Percentiles rank a stretch among this genome's conserved stretches.
These are phyloP conservation scores for Scorias spongiosa DNA, from an alignment of 2,329 filamentous ascomycete species.

Conservation along the genomic window DNA sequence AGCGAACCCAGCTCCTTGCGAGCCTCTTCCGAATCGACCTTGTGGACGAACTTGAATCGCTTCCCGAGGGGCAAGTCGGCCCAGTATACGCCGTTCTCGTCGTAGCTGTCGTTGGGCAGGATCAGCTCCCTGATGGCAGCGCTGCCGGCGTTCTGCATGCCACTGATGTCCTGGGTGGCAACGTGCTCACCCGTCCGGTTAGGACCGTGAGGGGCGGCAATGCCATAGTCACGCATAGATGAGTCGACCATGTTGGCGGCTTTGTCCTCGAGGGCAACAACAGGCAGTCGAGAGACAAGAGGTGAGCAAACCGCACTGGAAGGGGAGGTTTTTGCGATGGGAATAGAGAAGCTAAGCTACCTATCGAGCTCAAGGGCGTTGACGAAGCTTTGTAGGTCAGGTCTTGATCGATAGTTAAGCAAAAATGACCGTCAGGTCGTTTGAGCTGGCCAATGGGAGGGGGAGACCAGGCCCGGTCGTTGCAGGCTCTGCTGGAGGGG, in stretches of 20 bases:
- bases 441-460: neutral
- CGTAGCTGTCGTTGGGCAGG: slow-evolving; percentile 79
- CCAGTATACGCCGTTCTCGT: slow-evolving; percentile 75
- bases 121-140: slow-evolving; percentile 63
- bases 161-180: slow-evolving; percentile 25
- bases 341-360: neutral
- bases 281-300: neutral
- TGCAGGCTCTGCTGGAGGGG: too few species aligned
- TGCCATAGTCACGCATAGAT: slow-evolving; percentile 32
- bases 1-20: slow-evolving; percentile 50
- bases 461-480: neutral
- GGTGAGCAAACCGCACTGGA: neutral
- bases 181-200: slow-evolving; percentile 30
- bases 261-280: neutral
- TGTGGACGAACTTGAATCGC: slow-evolving; percentile 59
- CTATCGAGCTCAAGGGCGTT: neutral
- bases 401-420: neutral
- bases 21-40: slow-evolving; percentile 57
- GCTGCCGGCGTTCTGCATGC: slow-evolving; percentile 43
- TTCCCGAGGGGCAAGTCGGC: slow-evolving; percentile 62
- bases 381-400: neutral
- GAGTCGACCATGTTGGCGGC: slow-evolving; percentile 7
- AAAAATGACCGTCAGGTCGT: neutral
- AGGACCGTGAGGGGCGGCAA: slow-evolving; percentile 33
- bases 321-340: neutral